Conservation (phyloP, 208 protist species). For the Tritrichomonas foetus region DNA sequence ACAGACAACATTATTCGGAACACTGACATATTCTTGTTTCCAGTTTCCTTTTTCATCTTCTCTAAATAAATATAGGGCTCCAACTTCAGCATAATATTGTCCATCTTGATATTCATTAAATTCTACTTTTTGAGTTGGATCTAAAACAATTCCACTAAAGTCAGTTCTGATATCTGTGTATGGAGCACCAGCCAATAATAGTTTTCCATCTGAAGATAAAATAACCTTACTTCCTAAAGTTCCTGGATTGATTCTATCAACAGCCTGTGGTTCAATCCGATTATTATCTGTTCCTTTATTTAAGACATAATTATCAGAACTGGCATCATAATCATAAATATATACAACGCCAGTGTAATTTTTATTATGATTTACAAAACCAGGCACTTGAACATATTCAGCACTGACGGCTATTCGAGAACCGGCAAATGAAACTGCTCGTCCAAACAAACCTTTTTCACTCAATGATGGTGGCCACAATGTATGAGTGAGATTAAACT, state of each 20-base stretch:
- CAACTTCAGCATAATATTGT: background rate
- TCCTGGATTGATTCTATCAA: background rate
- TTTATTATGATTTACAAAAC: background rate
- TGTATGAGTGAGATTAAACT: background rate
- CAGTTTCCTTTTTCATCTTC: background rate
- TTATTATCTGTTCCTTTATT: background rate
- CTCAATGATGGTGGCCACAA: background rate
- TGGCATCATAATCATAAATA: background rate
- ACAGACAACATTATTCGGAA: background rate
- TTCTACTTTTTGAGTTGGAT: background rate
- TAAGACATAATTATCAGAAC: background rate
- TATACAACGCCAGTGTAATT: background rate
- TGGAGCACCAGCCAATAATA: background rate
- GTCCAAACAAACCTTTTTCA: background rate
- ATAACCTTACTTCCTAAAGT: background rate
- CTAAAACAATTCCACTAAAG: background rate
- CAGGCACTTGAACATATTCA: background rate
- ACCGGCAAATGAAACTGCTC: background rate
- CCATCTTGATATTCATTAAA: background rate
- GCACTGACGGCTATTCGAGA: background rate
- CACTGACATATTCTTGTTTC: background rate
- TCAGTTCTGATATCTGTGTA: background rate
- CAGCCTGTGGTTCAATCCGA: background rate
- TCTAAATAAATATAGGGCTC: background rate
- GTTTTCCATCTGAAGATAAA: background rate